Conservation (phyloP, 73 alveolate genomes). For the Urostyla sp. region DNA sequence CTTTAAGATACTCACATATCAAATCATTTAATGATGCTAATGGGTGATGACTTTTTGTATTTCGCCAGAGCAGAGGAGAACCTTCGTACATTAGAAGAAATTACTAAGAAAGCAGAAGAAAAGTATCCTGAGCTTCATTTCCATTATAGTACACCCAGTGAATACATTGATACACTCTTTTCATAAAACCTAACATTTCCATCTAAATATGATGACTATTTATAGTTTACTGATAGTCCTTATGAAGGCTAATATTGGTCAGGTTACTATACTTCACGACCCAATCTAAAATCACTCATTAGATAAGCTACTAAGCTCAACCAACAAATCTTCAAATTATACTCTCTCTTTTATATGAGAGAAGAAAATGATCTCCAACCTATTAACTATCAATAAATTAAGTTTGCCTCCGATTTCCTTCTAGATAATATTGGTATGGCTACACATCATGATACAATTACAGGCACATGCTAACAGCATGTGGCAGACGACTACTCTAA, state of each 20-base stretch:
- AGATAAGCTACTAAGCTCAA: slow-evolving; percentile 48
- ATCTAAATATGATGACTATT: no score
- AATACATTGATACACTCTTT: slow-evolving; percentile 60
- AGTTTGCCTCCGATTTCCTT: background rate
- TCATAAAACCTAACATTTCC: no score
- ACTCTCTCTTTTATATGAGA: no score
- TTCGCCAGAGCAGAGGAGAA: no score
- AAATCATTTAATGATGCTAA: background rate
- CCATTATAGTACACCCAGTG: slow-evolving; percentile 66
- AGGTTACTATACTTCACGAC: slow-evolving; percentile 92
- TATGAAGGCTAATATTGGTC: slow-evolving; percentile 76
- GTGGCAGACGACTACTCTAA: slow-evolving; percentile 62
- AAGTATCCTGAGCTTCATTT: slow-evolving; percentile 12
- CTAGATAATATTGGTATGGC: slow-evolving; percentile 23
- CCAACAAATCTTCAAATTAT: no score
- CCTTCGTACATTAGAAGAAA: no score
- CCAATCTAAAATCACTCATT: slow-evolving; percentile 81
- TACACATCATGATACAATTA: slow-evolving; percentile 85
- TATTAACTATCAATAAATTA: no score
- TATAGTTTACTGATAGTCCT: no score
- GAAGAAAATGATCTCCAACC: no score
- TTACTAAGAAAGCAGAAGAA: slow-evolving; percentile 7
- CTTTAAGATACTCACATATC: slow-evolving; percentile 9
- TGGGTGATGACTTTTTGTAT: slow-evolving; percentile 49
- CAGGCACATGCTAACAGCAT: slow-evolving; percentile 80